These are phyloP conservation scores for Rhodotorula sphaerocarpa DNA, from an alignment of 768 basidiomycete species.

Conservation along the genomic window DNA sequence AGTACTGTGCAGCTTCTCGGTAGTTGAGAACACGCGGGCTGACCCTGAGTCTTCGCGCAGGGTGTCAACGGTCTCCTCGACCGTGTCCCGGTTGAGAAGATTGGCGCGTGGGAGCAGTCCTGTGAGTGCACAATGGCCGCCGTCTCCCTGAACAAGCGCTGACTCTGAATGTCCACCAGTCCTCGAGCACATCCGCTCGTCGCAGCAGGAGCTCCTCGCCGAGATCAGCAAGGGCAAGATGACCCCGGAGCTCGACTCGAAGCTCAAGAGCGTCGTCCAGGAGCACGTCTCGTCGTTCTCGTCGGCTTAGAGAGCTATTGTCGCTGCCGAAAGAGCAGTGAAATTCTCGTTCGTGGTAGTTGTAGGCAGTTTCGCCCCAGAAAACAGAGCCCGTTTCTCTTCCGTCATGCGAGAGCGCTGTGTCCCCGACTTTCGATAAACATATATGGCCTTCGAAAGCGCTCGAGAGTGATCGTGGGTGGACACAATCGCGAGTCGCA, in stretches of 20 bases:
- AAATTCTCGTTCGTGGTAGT: too few relatives aligned
- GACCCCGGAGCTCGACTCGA: slow-evolving; percentile 78
- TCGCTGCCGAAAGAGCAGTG: too few relatives aligned
- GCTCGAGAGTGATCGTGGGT: too few relatives aligned
- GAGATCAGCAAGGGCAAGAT: slow-evolving; percentile 77
- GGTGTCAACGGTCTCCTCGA: slow-evolving; percentile 95
- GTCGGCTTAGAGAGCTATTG: slow-evolving; percentile 27
- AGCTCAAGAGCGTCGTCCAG: slow-evolving; percentile 67
- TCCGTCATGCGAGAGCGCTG: too few relatives aligned
- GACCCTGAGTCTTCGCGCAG: slow-evolving; percentile 49
- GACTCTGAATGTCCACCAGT: slow-evolving; percentile 65
- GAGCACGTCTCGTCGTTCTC: slow-evolving; percentile 33
- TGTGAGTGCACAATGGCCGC: slow-evolving; percentile 35
- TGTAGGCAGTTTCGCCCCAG: too few relatives aligned
- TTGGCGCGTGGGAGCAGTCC: slow-evolving; percentile 14
- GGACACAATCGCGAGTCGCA: too few relatives aligned
- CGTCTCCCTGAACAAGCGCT: slow-evolving; percentile 38
- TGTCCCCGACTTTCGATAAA: too few relatives aligned
- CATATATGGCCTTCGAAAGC: too few relatives aligned
- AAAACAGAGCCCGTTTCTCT: too few relatives aligned
- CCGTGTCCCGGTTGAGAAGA: slow-evolving; percentile 81
- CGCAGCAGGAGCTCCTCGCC: slow-evolving; percentile 69
- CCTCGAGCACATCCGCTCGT: slow-evolving; percentile 66
- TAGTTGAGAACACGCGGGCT: too few relatives aligned
- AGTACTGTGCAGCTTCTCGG: too few relatives aligned